Conservation (phyloP, 257 asterid genomes). For the Primulina huaijiensis region DNA sequence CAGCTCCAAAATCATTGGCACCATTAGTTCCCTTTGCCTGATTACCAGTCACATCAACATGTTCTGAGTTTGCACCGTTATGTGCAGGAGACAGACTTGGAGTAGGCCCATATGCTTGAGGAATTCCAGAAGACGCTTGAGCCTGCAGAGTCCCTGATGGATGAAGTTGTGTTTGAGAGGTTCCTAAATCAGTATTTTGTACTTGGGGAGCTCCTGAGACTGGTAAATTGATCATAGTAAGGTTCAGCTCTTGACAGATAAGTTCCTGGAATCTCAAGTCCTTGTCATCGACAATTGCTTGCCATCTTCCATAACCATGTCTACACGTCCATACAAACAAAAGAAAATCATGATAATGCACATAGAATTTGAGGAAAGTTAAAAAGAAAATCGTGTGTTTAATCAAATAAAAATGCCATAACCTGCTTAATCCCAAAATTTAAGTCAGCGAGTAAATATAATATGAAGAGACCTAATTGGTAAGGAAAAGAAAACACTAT, state of each 20-base stretch:
- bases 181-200: constrained; percentile 37
- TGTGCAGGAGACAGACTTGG: constrained; percentile 45
- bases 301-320: constrained; percentile 99
- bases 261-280: constrained; percentile 76
- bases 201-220: constrained; percentile 57
- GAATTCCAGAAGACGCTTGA: constrained; percentile 39
- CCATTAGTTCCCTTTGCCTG: constrained; percentile 40
- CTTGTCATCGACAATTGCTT: constrained; percentile 91
- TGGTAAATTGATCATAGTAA: constrained; percentile 55
- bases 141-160: constrained; percentile 40
- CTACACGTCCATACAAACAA: constrained; percentile 39
- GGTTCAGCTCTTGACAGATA: constrained; percentile 85
- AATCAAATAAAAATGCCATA: constrained; percentile 16
- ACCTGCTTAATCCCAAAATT: constrained; percentile 19
- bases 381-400: constrained; percentile 12
- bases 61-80: constrained; percentile 35
- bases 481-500: constrained; percentile 9
- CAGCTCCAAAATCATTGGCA: constrained; percentile 46
- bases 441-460: neutral
- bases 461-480: constrained; percentile 15
- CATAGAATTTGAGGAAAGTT: constrained; percentile 8
- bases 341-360: constrained; percentile 26
- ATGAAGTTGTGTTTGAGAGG: constrained; percentile 41
- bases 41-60: constrained; percentile 46
- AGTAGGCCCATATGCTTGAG: constrained; percentile 40